Percentiles rank a stretch among this genome's conserved stretches.
Conservation (phyloP, 805 yeast genomes). For the Dipodascopsis tothii region DNA sequence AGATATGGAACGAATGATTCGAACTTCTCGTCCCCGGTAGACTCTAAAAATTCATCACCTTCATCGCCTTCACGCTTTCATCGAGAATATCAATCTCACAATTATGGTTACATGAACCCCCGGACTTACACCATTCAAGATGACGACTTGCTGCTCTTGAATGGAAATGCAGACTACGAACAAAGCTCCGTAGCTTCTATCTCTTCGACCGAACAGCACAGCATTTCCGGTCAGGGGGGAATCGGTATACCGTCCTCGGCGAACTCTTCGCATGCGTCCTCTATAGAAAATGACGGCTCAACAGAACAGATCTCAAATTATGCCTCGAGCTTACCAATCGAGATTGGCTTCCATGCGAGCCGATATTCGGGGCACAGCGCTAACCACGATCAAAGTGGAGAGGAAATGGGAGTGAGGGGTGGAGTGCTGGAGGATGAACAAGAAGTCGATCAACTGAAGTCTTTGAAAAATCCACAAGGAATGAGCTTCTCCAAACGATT, state of each 20-base stretch:
- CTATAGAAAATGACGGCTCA: too few species aligned
- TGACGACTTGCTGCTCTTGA: too few species aligned
- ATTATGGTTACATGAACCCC: not conserved
- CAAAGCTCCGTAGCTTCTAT: too few species aligned
- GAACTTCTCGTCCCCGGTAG: not conserved
- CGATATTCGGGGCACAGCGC: not conserved
- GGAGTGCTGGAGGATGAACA: conserved; percentile 16
- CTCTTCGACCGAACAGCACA: too few species aligned
- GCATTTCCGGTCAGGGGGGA: too few species aligned
- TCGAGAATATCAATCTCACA: not conserved
- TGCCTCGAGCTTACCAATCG: conserved; percentile 16
- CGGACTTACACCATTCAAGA: too few species aligned
- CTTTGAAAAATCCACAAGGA: conserved; percentile 15
- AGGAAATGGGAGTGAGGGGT: conserved; percentile 17
- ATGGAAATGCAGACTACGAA: too few species aligned
- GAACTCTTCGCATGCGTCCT: too few species aligned
- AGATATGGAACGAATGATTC: not conserved
- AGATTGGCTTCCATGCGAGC: conserved; percentile 5
- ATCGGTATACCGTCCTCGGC: too few species aligned
- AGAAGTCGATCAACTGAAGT: conserved; percentile 6
- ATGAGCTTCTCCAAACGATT: conserved; percentile 12
- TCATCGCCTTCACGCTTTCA: not conserved
- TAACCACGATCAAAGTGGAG: conserved; percentile 3
- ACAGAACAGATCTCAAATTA: conserved; percentile 1
- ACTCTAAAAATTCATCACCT: not conserved